Percentiles rank a stretch among this genome's conserved stretches.
These are phyloP conservation scores for Lasiosphaeris hirsuta DNA, from an alignment of 495 filamentous ascomycete species.

Conservation along the genomic window DNA sequence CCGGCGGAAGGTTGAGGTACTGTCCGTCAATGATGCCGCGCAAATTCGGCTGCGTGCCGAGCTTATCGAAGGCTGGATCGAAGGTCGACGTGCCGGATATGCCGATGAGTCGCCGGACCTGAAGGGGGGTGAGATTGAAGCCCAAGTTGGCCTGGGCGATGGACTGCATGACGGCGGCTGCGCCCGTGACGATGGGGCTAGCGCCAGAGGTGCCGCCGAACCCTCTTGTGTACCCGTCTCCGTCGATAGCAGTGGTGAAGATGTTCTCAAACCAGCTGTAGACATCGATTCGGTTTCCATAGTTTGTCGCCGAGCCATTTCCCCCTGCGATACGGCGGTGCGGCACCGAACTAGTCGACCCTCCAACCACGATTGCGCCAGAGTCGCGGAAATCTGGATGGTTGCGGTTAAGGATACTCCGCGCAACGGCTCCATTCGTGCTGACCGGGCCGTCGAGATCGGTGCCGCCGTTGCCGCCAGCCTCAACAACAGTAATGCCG, in stretches of 20 bases:
- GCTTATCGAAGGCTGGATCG: conserved; percentile 1
- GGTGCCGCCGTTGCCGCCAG: conserved; percentile 17
- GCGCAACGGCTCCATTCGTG: conserved; percentile 3
- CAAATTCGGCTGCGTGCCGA: conserved; percentile 8
- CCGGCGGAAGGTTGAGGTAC: conserved; percentile 7
- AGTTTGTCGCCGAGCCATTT: conserved; percentile 8
- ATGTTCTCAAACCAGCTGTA: conserved; percentile 18
- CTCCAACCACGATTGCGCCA: conserved; percentile 21
- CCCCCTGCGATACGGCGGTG: conserved; percentile 3
- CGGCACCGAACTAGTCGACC: background rate
- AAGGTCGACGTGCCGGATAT: conserved; percentile 3
- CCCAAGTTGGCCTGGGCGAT: conserved; percentile 7
- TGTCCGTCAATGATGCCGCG: conserved; percentile 7
- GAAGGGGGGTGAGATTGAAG: conserved; percentile 9
- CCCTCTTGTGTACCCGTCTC: conserved; percentile 5
- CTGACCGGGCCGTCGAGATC: conserved; percentile 16
- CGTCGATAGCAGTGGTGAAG: conserved; percentile 13
- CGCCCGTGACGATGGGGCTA: conserved; percentile 15
- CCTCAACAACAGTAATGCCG: conserved; percentile 22
- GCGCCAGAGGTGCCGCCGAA: conserved; percentile 22
- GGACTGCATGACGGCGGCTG: conserved; percentile 15
- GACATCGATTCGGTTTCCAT: conserved; percentile 19
- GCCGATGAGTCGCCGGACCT: conserved; percentile 8
- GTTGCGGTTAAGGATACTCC: conserved; percentile 13
- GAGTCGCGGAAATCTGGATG: conserved; percentile 20